These are phyloP conservation scores for Apium graveolens DNA, from an alignment of 129 eudicot genomes.

Conservation along the genomic window DNA sequence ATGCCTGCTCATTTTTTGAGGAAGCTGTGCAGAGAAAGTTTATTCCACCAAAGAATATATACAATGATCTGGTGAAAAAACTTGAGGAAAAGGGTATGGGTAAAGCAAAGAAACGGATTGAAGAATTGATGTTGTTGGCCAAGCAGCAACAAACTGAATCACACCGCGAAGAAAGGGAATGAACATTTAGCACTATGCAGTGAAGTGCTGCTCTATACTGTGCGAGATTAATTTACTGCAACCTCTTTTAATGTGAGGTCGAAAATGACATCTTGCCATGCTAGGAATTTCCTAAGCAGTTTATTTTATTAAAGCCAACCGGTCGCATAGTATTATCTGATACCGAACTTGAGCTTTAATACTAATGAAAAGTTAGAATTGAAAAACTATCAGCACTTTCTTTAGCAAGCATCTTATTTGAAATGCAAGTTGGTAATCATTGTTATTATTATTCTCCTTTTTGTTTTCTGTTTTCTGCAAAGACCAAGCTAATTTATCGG, in stretches of 20 bases:
- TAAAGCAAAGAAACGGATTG: conserved; percentile 48
- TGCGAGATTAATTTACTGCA: not conserved
- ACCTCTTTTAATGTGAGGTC: not conserved
- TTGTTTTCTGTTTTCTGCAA: not conserved
- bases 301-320: not conserved
- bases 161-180: not conserved
- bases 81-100: conserved; percentile 55
- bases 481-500: not conserved
- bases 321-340: not conserved
- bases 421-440: not conserved
- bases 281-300: not conserved
- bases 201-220: not conserved
- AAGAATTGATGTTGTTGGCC: conserved; percentile 38
- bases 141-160: conserved; percentile 13
- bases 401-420: not conserved
- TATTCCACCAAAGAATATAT: conserved; percentile 46
- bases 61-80: conserved; percentile 29
- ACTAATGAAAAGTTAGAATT: not conserved
- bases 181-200: conserved; percentile 14
- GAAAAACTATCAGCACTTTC: not conserved
- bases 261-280: not conserved
- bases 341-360: not conserved
- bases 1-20: conserved; percentile 63
- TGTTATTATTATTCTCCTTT: not conserved
- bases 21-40: conserved; percentile 54